Evolutionary conservation across 495 filamentous ascomycete species (phyloP).

Genomic region (Aspergillus indologenus): DNA sequence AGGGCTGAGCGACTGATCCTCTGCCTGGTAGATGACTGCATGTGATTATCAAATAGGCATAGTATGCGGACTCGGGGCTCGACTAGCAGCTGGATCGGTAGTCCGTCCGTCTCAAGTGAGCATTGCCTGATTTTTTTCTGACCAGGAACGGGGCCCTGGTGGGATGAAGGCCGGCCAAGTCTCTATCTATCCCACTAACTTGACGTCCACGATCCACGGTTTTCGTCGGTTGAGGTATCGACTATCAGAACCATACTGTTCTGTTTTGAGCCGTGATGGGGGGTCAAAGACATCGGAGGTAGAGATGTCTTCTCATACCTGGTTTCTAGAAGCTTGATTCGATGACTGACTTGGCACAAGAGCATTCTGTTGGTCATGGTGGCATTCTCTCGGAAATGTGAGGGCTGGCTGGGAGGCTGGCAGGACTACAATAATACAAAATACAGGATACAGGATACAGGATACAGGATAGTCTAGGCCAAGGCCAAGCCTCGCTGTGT

Average conservation of each 20-base stretch:
- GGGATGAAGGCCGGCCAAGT: too few relatives aligned
- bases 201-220: background rate
- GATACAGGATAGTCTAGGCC: background rate
- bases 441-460: too few relatives aligned
- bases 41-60: background rate
- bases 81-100: conserved; percentile 3
- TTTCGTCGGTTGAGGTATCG: background rate
- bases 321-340: background rate
- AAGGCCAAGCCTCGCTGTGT: too few relatives aligned
- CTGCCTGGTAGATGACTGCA: background rate
- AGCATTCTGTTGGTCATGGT: too few relatives aligned
- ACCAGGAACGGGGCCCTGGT: background rate
- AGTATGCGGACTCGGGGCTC: background rate
- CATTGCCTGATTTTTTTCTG: conserved; percentile 7
- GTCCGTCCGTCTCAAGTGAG: background rate
- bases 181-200: too few relatives aligned
- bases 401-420: background rate
- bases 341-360: too few relatives aligned
- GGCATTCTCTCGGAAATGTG: background rate
- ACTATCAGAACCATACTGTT: too few relatives aligned
- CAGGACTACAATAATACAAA: too few relatives aligned
- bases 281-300: too few relatives aligned
- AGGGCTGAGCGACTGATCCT: too few relatives aligned
- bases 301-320: background rate
- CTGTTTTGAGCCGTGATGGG: too few relatives aligned